Evolutionary conservation across 73 alveolate genomes (phyloP).

Genomic region (Paramecium caudatum): DNA sequence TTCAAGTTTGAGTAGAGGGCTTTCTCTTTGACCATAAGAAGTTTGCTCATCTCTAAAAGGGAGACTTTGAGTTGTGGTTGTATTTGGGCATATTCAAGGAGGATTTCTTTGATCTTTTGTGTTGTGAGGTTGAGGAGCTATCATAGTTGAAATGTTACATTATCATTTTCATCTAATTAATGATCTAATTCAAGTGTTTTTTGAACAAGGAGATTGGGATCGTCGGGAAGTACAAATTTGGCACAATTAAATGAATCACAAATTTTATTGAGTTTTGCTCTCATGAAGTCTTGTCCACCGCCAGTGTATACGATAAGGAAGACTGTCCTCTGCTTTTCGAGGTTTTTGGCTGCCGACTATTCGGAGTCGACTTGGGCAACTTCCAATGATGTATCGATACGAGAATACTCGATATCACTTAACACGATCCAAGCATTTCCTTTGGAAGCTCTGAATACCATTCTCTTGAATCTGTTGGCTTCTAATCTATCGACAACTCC

Average conservation of each 20-base stretch:
- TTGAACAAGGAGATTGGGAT: constrained; percentile 62
- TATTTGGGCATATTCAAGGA: constrained; percentile 73
- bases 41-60: constrained; percentile 79
- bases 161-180: constrained; percentile 74
- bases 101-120: constrained; percentile 78
- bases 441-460: constrained; percentile 94
- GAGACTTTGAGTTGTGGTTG: constrained; percentile 79
- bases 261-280: constrained; percentile 85
- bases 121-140: constrained; percentile 78
- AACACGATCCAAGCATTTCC: constrained; percentile 93
- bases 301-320: constrained; percentile 91
- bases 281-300: constrained; percentile 85
- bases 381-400: constrained; percentile 77
- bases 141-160: not conserved
- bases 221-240: constrained; percentile 73
- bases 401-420: constrained; percentile 85
- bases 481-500: constrained; percentile 92
- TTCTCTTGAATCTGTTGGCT: constrained; percentile 86
- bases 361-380: constrained; percentile 65
- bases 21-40: constrained; percentile 86
- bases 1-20: constrained; percentile 81
- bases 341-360: constrained; percentile 6
- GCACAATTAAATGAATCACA: constrained; percentile 92
- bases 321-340: constrained; percentile 77
- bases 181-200: constrained; percentile 76